phyloP scores from a whole-genome alignment of 2,329 filamentous ascomycete species.

The Beauveria australis region DNA sequence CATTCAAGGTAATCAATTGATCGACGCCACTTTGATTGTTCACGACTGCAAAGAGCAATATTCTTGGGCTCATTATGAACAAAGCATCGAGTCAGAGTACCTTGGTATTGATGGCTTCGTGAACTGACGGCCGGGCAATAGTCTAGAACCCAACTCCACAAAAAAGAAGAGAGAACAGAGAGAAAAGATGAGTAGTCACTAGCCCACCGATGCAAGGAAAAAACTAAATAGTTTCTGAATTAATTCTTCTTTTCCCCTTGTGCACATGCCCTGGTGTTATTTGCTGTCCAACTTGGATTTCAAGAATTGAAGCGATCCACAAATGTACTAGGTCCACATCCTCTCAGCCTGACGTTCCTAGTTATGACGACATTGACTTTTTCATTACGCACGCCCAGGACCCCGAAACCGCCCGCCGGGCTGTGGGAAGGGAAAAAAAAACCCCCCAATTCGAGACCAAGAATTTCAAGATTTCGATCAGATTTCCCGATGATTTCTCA shows the following conservation, averaged over 20 bases:
- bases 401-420: background rate
- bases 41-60: too few species aligned
- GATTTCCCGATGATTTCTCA: conserved; percentile 1
- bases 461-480: conserved; percentile 6
- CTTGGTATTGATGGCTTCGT: too few species aligned
- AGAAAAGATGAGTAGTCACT: background rate
- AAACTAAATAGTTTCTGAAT: background rate
- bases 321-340: background rate
- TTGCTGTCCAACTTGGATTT: background rate
- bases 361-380: conserved; percentile 8
- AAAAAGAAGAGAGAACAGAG: background rate
- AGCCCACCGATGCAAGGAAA: background rate
- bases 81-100: background rate
- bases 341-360: too few species aligned
- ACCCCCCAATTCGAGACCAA: background rate
- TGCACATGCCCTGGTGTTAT: background rate
- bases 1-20: background rate
- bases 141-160: background rate
- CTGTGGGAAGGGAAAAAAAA: background rate
- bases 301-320: background rate
- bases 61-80: background rate
- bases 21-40: background rate
- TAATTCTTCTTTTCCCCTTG: background rate
- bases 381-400: background rate
- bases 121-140: too few species aligned